Evolutionary conservation across 768 basidiomycete genomes (phyloP).

Genomic region (Gyrodon lividus): DNA sequence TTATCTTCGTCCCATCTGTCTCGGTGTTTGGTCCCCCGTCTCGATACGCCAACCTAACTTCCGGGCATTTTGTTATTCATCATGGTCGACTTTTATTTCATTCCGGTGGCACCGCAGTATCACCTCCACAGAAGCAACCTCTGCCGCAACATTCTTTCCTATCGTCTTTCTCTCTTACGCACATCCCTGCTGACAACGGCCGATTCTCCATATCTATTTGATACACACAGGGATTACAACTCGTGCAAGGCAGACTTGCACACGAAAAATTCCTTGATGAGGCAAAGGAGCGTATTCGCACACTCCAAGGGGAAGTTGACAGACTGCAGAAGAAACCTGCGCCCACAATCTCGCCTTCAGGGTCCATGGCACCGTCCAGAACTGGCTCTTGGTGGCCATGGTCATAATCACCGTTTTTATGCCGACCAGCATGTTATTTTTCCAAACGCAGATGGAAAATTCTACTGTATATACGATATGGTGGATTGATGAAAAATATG

Average conservation of each 20-base stretch:
- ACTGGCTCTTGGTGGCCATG: conserved; percentile 24
- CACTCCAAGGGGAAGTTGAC: conserved; percentile 61
- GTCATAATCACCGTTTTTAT: background rate
- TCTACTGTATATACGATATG: conserved; percentile 15
- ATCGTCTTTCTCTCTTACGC: conserved; percentile 1
- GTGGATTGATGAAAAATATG: background rate
- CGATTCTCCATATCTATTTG: conserved; percentile 5
- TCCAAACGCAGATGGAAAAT: background rate
- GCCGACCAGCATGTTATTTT: background rate
- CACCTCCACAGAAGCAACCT: background rate
- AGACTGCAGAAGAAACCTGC: conserved; percentile 26
- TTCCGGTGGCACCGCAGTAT: conserved; percentile 12
- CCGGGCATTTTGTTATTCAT: background rate
- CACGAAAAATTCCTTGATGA: conserved; percentile 73
- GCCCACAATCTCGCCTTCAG: background rate
- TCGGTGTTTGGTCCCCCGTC: background rate
- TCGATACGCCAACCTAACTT: background rate
- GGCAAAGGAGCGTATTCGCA: conserved; percentile 48
- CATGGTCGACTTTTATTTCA: background rate
- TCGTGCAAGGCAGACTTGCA: conserved; percentile 58
- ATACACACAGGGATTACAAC: conserved; percentile 56
- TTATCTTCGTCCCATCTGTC: background rate
- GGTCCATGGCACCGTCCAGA: background rate
- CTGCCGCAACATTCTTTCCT: background rate
- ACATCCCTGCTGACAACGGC: conserved; percentile 11